A percentile compares a stretch with the other conserved stretches of the same genome.
phyloP scores from a whole-genome alignment of 495 filamentous ascomycete species.

The Tuber microsphaerosporum region DNA sequence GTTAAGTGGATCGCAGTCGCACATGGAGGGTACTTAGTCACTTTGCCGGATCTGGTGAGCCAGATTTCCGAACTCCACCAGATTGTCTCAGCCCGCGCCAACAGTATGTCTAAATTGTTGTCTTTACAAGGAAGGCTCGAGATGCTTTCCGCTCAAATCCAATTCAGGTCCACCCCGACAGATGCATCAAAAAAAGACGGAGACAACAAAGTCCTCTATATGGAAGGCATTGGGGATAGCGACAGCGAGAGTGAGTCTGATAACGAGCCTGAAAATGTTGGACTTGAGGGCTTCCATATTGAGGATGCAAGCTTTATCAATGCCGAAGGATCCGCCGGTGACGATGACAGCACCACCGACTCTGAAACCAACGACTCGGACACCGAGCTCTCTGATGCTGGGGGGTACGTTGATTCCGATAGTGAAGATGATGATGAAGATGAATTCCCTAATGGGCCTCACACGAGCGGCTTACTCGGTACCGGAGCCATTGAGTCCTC shows the following conservation, averaged over 20 bases:
- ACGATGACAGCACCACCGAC: slow-evolving; percentile 41
- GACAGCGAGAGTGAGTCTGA: slow-evolving; percentile 48
- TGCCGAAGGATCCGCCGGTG: slow-evolving; percentile 43
- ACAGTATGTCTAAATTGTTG: slow-evolving; percentile 70
- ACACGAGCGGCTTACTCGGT: slow-evolving; percentile 15
- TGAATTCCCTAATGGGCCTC: slow-evolving; percentile 40
- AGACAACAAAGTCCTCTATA: slow-evolving; percentile 74
- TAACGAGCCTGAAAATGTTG: slow-evolving; percentile 44
- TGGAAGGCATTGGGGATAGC: slow-evolving; percentile 61
- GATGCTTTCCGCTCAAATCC: slow-evolving; percentile 79
- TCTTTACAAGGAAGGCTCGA: slow-evolving; percentile 90
- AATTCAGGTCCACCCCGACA: slow-evolving; percentile 58
- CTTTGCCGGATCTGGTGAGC: slow-evolving; percentile 68
- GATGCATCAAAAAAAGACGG: slow-evolving; percentile 46
- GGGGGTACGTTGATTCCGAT: slow-evolving; percentile 36
- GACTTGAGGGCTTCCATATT: slow-evolving; percentile 42
- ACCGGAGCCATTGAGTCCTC: slow-evolving; percentile 23
- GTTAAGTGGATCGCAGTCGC: slow-evolving; percentile 92
- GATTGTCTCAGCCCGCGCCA: slow-evolving; percentile 77
- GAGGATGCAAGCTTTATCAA: slow-evolving; percentile 41
- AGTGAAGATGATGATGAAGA: slow-evolving; percentile 48
- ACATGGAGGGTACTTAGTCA: slow-evolving; percentile 84
- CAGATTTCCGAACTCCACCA: slow-evolving; percentile 68
- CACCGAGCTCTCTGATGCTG: slow-evolving; percentile 29
- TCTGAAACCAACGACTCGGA: slow-evolving; percentile 39